Conservation (phyloP, 2,329 filamentous ascomycete species). For the Trichoderma koningii region DNA sequence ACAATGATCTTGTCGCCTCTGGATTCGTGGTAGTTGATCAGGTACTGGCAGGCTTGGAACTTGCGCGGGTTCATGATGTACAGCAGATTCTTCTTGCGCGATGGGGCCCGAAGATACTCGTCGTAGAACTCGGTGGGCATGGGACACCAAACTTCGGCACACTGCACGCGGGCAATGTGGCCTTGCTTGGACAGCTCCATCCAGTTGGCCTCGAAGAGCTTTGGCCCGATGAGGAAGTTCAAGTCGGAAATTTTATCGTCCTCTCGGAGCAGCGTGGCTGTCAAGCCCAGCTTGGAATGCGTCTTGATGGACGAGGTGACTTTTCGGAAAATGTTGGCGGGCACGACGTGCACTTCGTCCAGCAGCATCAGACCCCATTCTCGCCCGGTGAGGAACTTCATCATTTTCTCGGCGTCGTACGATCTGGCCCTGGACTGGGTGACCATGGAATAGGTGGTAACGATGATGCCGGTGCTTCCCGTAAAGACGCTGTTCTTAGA, state of each 20-base stretch:
- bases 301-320: constrained; percentile 92
- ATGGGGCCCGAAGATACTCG: constrained; percentile 77
- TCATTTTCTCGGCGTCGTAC: constrained; percentile 94
- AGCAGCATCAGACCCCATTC: constrained; percentile 98
- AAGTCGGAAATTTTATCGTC: constrained; percentile 98
- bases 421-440: constrained; percentile 84
- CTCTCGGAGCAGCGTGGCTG: constrained; percentile 89
- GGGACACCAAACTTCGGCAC: constrained; percentile 97
- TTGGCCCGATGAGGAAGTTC: constrained; percentile 96
- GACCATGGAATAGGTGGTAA: constrained; percentile 99
- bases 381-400: constrained; percentile 84
- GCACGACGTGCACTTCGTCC: constrained; percentile 97
- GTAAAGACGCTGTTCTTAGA: constrained; percentile 79
- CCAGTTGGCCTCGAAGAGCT: constrained; percentile 98
- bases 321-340: constrained; percentile 92
- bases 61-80: constrained; percentile 98
- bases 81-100: constrained; percentile 55
- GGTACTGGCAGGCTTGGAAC: constrained; percentile 93
- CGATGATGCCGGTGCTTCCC: constrained; percentile 90
- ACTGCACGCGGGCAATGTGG: constrained; percentile 95
- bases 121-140: constrained; percentile 99
- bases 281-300: constrained; percentile 92
- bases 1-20: constrained; percentile 98
- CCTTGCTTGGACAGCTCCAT: constrained; percentile 97
- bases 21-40: constrained; percentile 97